Evolutionary conservation across 371 early-diverging fungal species (phyloP).

Genomic region (Syncephalastrum sp.): DNA sequence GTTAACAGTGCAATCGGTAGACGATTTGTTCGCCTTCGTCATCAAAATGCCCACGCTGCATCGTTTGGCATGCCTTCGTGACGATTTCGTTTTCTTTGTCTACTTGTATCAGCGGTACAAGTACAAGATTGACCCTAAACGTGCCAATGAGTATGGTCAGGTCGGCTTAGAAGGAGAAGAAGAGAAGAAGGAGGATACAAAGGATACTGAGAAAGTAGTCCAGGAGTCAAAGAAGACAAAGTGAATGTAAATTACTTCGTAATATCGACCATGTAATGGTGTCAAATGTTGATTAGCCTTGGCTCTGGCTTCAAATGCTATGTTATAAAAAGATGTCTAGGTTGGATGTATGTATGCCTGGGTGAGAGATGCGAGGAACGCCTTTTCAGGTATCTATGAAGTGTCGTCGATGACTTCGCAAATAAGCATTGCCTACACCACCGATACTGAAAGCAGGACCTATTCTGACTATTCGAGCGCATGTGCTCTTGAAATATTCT

Average conservation of each 20-base stretch:
- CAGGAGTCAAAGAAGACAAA: slow-evolving; percentile 32
- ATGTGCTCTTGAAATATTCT: slow-evolving; percentile 56
- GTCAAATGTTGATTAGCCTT: too few relatives aligned
- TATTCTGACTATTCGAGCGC: slow-evolving; percentile 63
- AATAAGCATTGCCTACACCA: slow-evolving; percentile 58
- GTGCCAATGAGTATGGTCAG: slow-evolving; percentile 93
- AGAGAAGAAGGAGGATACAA: slow-evolving; percentile 6
- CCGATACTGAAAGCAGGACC: slow-evolving; percentile 74
- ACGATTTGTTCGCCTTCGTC: slow-evolving; percentile 94
- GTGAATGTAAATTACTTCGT: slow-evolving; percentile 8
- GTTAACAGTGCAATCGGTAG: slow-evolving; percentile 22
- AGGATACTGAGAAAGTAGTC: slow-evolving; percentile 15
- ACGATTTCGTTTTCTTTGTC: slow-evolving; percentile 86
- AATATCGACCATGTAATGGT: too few relatives aligned
- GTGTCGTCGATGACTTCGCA: slow-evolving; percentile 6
- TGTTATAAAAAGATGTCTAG: too few relatives aligned
- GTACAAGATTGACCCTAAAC: slow-evolving; percentile 83
- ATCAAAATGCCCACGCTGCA: slow-evolving; percentile 96
- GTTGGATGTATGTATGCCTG: too few relatives aligned
- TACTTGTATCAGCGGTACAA: slow-evolving; percentile 87
- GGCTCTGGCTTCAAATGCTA: too few relatives aligned
- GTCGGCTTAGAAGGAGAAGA: slow-evolving; percentile 49
- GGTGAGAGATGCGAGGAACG: too few relatives aligned
- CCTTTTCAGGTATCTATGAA: too few relatives aligned
- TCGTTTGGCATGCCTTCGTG: slow-evolving; percentile 87